Base-by-base conservation (phyloP, 2,329 filamentous ascomycete species). In the Colletotrichum gigasporum region DNA sequence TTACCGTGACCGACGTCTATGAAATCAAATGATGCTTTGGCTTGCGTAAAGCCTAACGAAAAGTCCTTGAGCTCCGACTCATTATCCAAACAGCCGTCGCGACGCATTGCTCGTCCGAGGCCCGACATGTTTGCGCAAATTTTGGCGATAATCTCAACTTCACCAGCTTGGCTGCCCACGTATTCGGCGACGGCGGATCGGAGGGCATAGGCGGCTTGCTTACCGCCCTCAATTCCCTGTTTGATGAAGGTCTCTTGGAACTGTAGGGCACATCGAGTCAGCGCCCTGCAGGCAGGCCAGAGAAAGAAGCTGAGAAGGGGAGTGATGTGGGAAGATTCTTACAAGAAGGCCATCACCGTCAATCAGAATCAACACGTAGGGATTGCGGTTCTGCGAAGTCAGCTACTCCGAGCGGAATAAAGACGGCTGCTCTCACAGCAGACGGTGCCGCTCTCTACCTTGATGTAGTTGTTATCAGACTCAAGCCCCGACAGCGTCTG, bases 301-400 rank as follows among this genome's bases (percentile, higher is more conserved):
- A 6, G 20, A 63, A 45, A 14, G 53, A 28, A 34, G 3, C 20
- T 11, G 34, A 14, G 24, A 24, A 11, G 1, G 20, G 6, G 5
- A 9, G 10, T 8, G 24, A 26, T 37, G 9, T 16, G 20, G 52
- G 18, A 70, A n/a, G n/a, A n/a, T n/a, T n/a, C 71, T 56, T 69
- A 90, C 87, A 73, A 89, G 77, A 63, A 89, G 80, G 44, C 86
- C 85, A 72, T 91, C 84, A 35, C 87, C 88, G 72, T 90, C 88
- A 69, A 91, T 84, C 68, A 90, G 72, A 37, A 89, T 81, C 67
- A 86, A 74, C 70, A 89, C 79, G 72, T 90, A 90, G 39, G 84
- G 80, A 73, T 88, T 89, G 51, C 77, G 79, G 63, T 79, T 82
- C 83, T 87, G 69, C 48, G 66, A 53, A 16, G 53, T 48, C 45